Evolutionary conservation across 345 rosid genomes (phyloP).

Genomic region (Eutrema yunnanense): DNA sequence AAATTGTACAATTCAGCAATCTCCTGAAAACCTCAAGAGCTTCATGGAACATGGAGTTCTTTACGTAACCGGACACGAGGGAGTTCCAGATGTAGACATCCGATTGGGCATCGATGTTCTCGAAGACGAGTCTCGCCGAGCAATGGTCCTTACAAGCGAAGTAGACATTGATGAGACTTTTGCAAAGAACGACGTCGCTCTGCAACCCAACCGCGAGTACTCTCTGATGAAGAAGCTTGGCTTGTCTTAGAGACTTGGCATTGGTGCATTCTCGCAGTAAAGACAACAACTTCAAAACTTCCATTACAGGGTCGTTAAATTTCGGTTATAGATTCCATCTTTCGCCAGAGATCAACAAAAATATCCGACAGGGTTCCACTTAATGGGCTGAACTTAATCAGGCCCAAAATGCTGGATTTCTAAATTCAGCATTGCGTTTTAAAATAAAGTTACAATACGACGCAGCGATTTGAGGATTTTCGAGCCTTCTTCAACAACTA

Average conservation of each 20-base stretch:
- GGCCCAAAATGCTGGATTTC: neutral
- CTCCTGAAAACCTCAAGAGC: conserved; percentile 42
- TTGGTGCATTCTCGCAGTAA: conserved; percentile 33
- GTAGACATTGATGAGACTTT: conserved; percentile 52
- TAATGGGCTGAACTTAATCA: neutral
- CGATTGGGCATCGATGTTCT: conserved; percentile 23
- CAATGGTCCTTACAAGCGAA: conserved; percentile 38
- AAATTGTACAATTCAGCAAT: conserved; percentile 31
- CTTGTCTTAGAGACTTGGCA: conserved; percentile 30
- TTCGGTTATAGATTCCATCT: neutral
- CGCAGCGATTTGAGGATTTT: neutral
- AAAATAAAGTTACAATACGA: neutral
- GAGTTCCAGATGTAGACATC: conserved; percentile 61
- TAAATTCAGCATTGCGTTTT: neutral
- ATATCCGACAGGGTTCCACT: neutral
- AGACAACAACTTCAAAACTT: conserved; percentile 25
- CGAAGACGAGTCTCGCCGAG: conserved; percentile 45
- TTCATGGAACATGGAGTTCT: conserved; percentile 45
- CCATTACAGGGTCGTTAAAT: conserved; percentile 26
- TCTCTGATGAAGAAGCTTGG: conserved; percentile 55
- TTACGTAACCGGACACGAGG: conserved; percentile 48
- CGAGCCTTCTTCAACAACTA: neutral
- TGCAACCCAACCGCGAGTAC: conserved; percentile 41
- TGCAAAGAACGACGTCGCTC: conserved; percentile 38
- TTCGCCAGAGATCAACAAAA: neutral